Evolutionary conservation across 1,284 basidiomycete genomes (phyloP).

Genomic region (Pseudozyma thailandica): DNA sequence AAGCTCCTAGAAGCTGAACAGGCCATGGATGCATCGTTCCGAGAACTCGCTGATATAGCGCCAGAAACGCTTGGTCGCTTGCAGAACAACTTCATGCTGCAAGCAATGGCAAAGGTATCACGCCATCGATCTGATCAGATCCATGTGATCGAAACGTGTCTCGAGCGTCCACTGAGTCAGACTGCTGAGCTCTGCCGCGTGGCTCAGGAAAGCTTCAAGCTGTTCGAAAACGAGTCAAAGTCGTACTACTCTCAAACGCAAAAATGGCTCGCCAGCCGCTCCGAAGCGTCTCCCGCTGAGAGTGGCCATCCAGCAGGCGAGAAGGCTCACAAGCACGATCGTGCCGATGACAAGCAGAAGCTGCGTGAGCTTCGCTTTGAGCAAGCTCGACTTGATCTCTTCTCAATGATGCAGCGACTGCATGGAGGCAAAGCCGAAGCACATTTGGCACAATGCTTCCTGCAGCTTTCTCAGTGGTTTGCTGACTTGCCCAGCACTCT

Average conservation of each 20-base stretch:
- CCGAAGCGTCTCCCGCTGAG: constrained; percentile 6
- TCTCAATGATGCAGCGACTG: constrained; percentile 16
- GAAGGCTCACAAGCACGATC: constrained; percentile 31
- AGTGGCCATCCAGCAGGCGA: constrained; percentile 4
- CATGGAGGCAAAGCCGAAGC: constrained; percentile 55
- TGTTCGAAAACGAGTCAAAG: constrained; percentile 55
- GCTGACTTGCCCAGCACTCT: constrained; percentile 11
- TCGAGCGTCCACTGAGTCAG: constrained; percentile 45
- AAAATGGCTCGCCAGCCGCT: constrained; percentile 55
- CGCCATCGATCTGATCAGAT: constrained; percentile 27
- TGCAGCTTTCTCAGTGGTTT: constrained; percentile 43
- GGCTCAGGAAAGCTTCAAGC: constrained; percentile 42
- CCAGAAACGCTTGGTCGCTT: constrained; percentile 43
- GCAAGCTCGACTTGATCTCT: constrained; percentile 50
- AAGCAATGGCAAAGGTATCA: constrained; percentile 18
- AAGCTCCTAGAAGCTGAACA: constrained; percentile 41
- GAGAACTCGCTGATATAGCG: constrained; percentile 21
- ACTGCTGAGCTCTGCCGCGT: constrained; percentile 47
- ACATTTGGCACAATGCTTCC: constrained; percentile 28
- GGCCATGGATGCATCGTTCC: constrained; percentile 37
- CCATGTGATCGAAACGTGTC: constrained; percentile 24
- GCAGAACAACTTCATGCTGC: constrained; percentile 12
- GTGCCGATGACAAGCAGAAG: constrained; percentile 57
- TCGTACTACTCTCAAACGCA: constrained; percentile 59
- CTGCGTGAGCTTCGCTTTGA: constrained; percentile 53